A percentile compares a stretch with the other conserved stretches of the same genome.
phyloP scores from a whole-genome alignment of 352 stramenopile genomes.

The Phytophthora cryptogea region DNA sequence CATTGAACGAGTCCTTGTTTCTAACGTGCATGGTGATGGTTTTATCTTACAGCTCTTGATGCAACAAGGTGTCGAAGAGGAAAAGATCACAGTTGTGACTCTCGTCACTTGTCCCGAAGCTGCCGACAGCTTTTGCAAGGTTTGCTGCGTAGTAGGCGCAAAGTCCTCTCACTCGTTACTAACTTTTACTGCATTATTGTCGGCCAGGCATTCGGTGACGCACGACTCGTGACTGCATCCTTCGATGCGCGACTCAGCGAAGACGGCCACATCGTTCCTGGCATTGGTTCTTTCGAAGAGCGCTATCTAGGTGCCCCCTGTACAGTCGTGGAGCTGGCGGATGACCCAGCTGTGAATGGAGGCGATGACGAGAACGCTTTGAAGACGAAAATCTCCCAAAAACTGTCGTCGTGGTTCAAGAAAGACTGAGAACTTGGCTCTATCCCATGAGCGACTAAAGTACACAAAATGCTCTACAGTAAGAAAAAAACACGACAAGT shows the following conservation, averaged over 20 bases:
- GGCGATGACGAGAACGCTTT: constrained; percentile 41
- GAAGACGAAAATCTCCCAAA: constrained; percentile 47
- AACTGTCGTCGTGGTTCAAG: constrained; percentile 42
- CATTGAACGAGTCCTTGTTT: not conserved
- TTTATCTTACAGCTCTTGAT: constrained; percentile 55
- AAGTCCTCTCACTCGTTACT: constrained; percentile 4
- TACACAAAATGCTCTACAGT: constrained; percentile 3
- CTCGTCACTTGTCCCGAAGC: constrained; percentile 80
- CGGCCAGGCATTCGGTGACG: constrained; percentile 65
- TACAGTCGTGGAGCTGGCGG: constrained; percentile 40
- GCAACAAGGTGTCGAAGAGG: constrained; percentile 71
- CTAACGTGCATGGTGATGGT: constrained; percentile 4
- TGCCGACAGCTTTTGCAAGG: constrained; percentile 82
- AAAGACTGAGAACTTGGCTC: constrained; percentile 22
- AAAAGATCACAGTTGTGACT: constrained; percentile 82
- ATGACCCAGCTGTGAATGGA: constrained; percentile 25
- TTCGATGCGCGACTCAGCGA: constrained; percentile 68
- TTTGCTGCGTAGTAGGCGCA: constrained; percentile 11
- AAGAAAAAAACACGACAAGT: constrained; percentile 4
- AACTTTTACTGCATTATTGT: not conserved
- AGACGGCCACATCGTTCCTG: constrained; percentile 69
- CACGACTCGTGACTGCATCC: constrained; percentile 75
- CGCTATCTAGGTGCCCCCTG: constrained; percentile 60
- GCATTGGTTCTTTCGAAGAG: constrained; percentile 77
- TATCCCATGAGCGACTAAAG: constrained; percentile 1